phyloP scores from a whole-genome alignment of 2,329 filamentous ascomycete genomes.

The Penicillium aurantiogriseum region DNA sequence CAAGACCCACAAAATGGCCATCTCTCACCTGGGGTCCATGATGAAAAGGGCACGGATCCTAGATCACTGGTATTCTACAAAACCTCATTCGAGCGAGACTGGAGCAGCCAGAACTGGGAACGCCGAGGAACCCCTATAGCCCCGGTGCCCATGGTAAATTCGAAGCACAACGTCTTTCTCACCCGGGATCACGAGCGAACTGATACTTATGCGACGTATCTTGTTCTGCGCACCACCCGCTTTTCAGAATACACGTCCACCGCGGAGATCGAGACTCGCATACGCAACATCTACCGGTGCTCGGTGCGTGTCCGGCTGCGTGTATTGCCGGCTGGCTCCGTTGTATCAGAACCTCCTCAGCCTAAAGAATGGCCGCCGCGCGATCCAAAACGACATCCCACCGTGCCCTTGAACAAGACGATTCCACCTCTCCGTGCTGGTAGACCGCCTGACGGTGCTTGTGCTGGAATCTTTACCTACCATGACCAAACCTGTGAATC shows the following conservation, averaged over 20 bases:
- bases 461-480: constrained; percentile 54
- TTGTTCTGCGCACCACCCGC: constrained; percentile 49
- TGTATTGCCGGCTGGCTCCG: constrained; percentile 31
- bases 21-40: not conserved
- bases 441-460: constrained; percentile 46
- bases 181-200: constrained; percentile 24
- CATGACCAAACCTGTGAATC: constrained; percentile 48
- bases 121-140: constrained; percentile 38
- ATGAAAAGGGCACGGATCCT: constrained; percentile 5
- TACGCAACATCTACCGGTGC: constrained; percentile 48
- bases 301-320: constrained; percentile 51
- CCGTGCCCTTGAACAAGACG: not conserved
- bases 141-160: constrained; percentile 48
- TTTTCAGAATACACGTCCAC: constrained; percentile 46
- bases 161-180: constrained; percentile 49
- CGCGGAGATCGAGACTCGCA: constrained; percentile 49
- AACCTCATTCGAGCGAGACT: constrained; percentile 37
- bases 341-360: constrained; percentile 13
- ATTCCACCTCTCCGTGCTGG: not conserved
- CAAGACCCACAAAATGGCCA: constrained; percentile 5
- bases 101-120: constrained; percentile 48
- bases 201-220: constrained; percentile 38
- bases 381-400: constrained; percentile 1
- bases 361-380: constrained; percentile 2
- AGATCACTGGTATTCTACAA: constrained; percentile 34